phyloP scores from a whole-genome alignment of 768 basidiomycete species.

The Hypholoma fasciculare region DNA sequence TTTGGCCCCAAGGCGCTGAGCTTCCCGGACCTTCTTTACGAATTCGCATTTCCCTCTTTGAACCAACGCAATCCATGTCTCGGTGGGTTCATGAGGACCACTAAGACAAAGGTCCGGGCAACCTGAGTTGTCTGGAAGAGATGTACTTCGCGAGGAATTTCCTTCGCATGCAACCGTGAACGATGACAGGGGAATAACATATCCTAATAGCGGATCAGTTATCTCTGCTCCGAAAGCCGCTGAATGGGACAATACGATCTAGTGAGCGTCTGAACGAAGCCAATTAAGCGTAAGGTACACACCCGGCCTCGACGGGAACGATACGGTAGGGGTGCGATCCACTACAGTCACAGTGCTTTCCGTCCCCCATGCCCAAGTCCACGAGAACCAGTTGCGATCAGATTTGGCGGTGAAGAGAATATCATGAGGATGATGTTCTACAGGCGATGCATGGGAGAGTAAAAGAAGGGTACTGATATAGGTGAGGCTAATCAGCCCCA shows the following conservation, averaged over 20 bases:
- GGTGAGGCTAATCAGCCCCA: constrained; percentile 28
- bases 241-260: constrained; percentile 9
- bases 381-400: constrained; percentile 50
- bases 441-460: constrained; percentile 29
- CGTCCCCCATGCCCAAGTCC: constrained; percentile 70
- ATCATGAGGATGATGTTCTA: constrained; percentile 24
- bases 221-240: constrained; percentile 81
- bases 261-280: not conserved
- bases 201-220: constrained; percentile 64
- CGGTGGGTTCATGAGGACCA: constrained; percentile 59
- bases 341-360: constrained; percentile 75
- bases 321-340: constrained; percentile 69
- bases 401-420: constrained; percentile 40
- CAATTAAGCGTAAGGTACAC: constrained; percentile 7
- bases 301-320: constrained; percentile 70
- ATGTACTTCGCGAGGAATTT: constrained; percentile 23
- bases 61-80: constrained; percentile 89
- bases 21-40: constrained; percentile 81
- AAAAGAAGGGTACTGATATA: constrained; percentile 22
- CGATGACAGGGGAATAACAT: constrained; percentile 69
- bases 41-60: constrained; percentile 91
- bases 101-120: constrained; percentile 69
- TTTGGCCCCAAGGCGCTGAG: constrained; percentile 72
- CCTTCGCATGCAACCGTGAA: constrained; percentile 55
- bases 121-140: constrained; percentile 46